Evolutionary conservation across 2,329 filamentous ascomycete genomes (phyloP), one percentile per base, ranked within the genome.

Genomic region (Phialophora chinensis): DNA sequence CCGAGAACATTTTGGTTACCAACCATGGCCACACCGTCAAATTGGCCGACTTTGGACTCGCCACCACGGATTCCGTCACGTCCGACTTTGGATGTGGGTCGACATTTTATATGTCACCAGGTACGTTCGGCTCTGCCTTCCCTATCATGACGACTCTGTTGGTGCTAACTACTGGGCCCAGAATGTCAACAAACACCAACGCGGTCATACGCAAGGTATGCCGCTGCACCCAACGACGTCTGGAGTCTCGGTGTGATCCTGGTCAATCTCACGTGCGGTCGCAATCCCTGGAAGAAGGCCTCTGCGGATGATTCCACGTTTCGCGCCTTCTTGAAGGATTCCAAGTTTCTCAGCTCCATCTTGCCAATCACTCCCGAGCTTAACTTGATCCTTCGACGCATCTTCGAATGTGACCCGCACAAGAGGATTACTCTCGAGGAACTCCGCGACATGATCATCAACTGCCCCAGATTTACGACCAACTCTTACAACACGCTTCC

Each of bases 91-190:
- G 95, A 75, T 99, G 95, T 78, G 95, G 95, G 70, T 98, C 95
- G 35, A 98, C 94, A 14, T 98, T 98, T 76, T 99, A 99, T 83
- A 99, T 98, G 95, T 97, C 93, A 76, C 95, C 95, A 87, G 94
- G 94, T 97, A 90, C 79, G 87, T 83, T 25, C 33, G 14, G 29
- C 23, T 11, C 27, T n/a, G 23, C 29, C 27, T 11, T 2, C 17
- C 11, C 17, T 3, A 20, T 23, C 11, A 8, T 8, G 2, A 17
- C 20, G 17, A 1, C 23, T 25, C n/a, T 8, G 56, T 49, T 10
- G 38, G 53, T 56, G 63, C 73, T 77, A 70, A 75, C 53, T 12
- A 11, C 29, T 62, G 59, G 31, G 50, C 75, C 61, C 71, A 97
- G 95, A 99, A 87, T 99, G 95, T 78, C 88, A 97, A 79, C 91